Evolutionary conservation across 495 filamentous ascomycete species (phyloP).

Genomic region (Lasiosphaeria hispida): DNA sequence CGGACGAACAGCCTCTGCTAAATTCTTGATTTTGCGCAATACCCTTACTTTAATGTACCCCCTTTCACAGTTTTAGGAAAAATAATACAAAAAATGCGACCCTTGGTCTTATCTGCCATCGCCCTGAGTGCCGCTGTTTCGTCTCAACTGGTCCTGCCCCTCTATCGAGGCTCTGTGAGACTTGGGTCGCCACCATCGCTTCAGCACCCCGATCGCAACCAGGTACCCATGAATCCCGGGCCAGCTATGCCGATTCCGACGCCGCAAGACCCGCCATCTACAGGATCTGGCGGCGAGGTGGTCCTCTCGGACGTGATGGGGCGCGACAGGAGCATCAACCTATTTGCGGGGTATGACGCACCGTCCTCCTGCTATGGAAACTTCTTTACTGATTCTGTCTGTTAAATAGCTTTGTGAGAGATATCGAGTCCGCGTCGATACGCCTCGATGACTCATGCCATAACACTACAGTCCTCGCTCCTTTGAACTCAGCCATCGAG

Average conservation of each 20-base stretch:
- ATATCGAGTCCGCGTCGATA: slow-evolving; percentile 67
- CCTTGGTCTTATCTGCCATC: slow-evolving; percentile 11
- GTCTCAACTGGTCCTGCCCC: slow-evolving; percentile 28
- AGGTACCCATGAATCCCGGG: slow-evolving; percentile 35
- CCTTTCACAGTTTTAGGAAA: too few relatives aligned
- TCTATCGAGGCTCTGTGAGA: slow-evolving; percentile 13
- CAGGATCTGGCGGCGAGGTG: slow-evolving; percentile 37
- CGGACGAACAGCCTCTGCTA: neutral
- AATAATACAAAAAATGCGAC: slow-evolving; percentile 18
- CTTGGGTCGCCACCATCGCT: neutral
- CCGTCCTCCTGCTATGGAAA: neutral
- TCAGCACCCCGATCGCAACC: slow-evolving; percentile 19
- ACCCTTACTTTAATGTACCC: neutral
- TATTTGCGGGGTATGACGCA: slow-evolving; percentile 63
- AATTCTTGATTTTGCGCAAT: slow-evolving; percentile 1
- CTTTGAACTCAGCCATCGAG: slow-evolving; percentile 76
- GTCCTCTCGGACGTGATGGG: slow-evolving; percentile 86
- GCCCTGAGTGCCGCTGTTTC: slow-evolving; percentile 25
- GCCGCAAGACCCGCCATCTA: slow-evolving; percentile 41
- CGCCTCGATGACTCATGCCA: slow-evolving; percentile 65
- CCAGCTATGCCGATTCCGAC: slow-evolving; percentile 30
- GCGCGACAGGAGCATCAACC: slow-evolving; percentile 74
- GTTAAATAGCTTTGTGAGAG: slow-evolving; percentile 61
- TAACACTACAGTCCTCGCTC: slow-evolving; percentile 90
- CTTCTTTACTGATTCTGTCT: neutral